Evolutionary conservation across 179 eudicot species (phyloP).

Genomic region (Carnegiea gigantea): DNA sequence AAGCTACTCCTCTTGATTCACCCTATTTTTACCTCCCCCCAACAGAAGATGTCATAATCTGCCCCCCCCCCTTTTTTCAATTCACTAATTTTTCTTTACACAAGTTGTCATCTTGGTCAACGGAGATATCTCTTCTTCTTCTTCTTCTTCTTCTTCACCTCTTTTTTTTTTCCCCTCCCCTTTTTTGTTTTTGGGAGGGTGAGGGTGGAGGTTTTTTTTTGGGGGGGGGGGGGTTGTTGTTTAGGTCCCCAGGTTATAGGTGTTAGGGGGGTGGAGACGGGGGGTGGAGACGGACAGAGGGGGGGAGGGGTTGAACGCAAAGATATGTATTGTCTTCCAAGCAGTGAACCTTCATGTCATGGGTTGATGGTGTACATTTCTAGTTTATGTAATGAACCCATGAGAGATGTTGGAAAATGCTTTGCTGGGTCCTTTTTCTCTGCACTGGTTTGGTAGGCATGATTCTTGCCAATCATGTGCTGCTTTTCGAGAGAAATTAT

Average conservation of each 20-base stretch:
- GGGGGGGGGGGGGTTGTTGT: neutral
- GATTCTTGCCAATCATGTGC: neutral
- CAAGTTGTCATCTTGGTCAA: neutral
- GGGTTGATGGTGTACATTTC: conserved; percentile 18
- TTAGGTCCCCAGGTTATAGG: conserved; percentile 7
- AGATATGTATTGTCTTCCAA: neutral
- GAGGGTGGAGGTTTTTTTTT: neutral
- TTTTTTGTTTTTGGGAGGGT: neutral
- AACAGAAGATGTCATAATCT: neutral
- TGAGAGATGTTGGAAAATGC: conserved; percentile 13
- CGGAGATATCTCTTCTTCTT: neutral
- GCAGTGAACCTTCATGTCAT: neutral
- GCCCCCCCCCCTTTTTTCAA: neutral
- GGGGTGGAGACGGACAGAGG: neutral
- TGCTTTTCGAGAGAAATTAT: neutral
- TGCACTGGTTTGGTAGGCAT: neutral
- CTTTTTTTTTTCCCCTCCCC: neutral
- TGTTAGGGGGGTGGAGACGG: neutral
- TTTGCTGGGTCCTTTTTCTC: neutral
- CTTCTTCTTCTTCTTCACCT: too few relatives aligned
- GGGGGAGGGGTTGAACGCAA: neutral
- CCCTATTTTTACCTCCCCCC: neutral
- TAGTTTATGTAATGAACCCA: conserved; percentile 19
- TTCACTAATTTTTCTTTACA: neutral
- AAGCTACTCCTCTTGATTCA: neutral